Conservation (phyloP, 495 filamentous ascomycete genomes). For the Acidiella bohemica region DNA sequence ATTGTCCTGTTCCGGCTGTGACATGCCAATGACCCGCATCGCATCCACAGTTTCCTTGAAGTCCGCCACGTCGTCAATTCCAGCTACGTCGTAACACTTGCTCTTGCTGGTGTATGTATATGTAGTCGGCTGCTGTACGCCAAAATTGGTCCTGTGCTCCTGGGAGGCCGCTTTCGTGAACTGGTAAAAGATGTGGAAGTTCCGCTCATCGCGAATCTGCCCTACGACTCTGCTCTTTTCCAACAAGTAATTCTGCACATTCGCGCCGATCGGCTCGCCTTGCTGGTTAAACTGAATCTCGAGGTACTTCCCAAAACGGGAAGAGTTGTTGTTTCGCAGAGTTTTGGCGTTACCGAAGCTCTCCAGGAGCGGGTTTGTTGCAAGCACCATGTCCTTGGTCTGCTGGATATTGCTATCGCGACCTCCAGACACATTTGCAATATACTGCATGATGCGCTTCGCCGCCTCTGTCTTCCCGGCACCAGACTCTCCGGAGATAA, state of each 20-base stretch:
- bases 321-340: constrained; percentile 96
- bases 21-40: constrained; percentile 86
- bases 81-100: constrained; percentile 84
- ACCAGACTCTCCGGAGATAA: constrained; percentile 97
- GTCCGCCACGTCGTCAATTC: constrained; percentile 85
- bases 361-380: constrained; percentile 92
- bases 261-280: constrained; percentile 88
- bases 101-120: constrained; percentile 93
- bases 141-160: constrained; percentile 72
- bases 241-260: constrained; percentile 95
- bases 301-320: constrained; percentile 93
- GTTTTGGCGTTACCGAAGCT: constrained; percentile 99
- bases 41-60: constrained; percentile 84
- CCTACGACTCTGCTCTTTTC: constrained; percentile 94
- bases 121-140: constrained; percentile 79
- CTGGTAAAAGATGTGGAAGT: constrained; percentile 99
- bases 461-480: constrained; percentile 99
- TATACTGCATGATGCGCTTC: constrained; percentile 99
- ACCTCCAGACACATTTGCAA: constrained; percentile 88
- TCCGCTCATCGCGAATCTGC: constrained; percentile 88
- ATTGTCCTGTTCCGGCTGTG: constrained; percentile 79
- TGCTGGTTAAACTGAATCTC: constrained; percentile 92
- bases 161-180: constrained; percentile 87
- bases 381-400: constrained; percentile 97
- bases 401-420: constrained; percentile 85